Base-by-base conservation (phyloP, 2,329 filamentous ascomycete genomes). In the Aquanectria penicillioides region DNA sequence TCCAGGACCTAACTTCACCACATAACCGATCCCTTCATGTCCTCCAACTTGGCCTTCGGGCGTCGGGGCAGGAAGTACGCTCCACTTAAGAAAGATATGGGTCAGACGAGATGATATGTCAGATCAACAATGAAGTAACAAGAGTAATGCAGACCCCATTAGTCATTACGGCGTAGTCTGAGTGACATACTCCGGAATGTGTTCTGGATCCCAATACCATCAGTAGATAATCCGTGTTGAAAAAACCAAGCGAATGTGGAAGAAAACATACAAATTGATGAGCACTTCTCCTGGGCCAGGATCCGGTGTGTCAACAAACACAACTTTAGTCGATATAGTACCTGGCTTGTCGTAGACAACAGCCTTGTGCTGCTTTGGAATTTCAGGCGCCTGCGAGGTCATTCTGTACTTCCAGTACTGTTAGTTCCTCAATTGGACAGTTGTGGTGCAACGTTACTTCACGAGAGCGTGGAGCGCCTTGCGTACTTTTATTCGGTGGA, bases 1-100 rank as follows among this genome's bases (percentile, higher is more conserved):
- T 4, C 50, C 50, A 6, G n/a, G 12, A 9, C 40, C 50, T 4
- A 46, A n/a, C 6, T 36, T 33, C 7, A 54, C 50, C 5, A 54
- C 38, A 13, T 26, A 15, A 13, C 51, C 43, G n/a, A 53, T 41
- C 12, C 51, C 51, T 48, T 55, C 51, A 33, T 55, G 51, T 3
- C 51, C 51, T 9, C 51, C 51, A 15, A 55, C 28, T 48, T 55
- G 51, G n/a, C 51, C 40, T 29, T 36, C 22, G 8, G 50, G 43
- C 0, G 43, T 46, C 17, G 43, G 43, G 7, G 12, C 28, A n/a
- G n/a, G n/a, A 37, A 51, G 47, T 10, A 41, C 13, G 18, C 20
- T 44, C 37, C 37, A 53, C 49, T 53, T n/a, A n/a, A n/a, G n/a
- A n/a, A 5, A 2, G 2, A 29, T 5, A 6, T 2, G 1, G 10